Base-by-base conservation (phyloP, 306 rosid species). In the Psophocarpus tetragonolobus region DNA sequence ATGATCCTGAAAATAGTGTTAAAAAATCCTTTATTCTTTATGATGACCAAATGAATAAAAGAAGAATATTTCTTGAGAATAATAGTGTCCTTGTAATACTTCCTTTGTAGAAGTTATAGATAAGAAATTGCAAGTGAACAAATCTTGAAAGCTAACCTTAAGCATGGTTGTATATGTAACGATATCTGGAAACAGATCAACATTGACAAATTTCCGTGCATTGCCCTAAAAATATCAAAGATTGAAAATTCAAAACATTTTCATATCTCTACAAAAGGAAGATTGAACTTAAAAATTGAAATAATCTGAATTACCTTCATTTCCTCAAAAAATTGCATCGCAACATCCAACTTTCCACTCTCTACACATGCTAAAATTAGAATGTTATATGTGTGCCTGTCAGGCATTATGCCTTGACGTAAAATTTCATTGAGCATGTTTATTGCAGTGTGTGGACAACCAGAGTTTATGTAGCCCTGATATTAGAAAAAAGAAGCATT, bases 401-500 rank as follows among this genome's bases (percentile, higher is more conserved):
- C 94, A 20, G 96, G 97, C 84, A 45, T 77, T 61, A 90, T 74
- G 56, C 93, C 92, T 45, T 86, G 88, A 69, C 77, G 82, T 68
- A 81, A 61, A 48, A 93, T 88, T 79, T 89, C 91, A 36, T 62
- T 60, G 33, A 76, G 86, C 88, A 88, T 68, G 51, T 82, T 68
- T 76, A 91, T 82, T 6, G 94, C 92, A 82, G 87, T 80, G 58
- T 73, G 82, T 32, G 96, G 94, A 87, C 63, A 71, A 58, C 91
- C 94, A n/a, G 94, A 68, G 39, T 84, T 88, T 83, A 93, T 82
- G 79, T 84, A 88, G 14, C 97, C 96, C 97, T 93, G 86, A 65
- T 80, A 83, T 63, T n/a, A 41, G 13, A 53, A 72, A 54, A 35
- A 48, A 2, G 21, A 47, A 63, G 26, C 4, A 26, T 42, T 80